Percentiles rank a stretch among this genome's conserved stretches.
These are phyloP conservation scores for Debaryomyces udenii DNA, from an alignment of 1,139 yeast species.

Conservation along the genomic window DNA sequence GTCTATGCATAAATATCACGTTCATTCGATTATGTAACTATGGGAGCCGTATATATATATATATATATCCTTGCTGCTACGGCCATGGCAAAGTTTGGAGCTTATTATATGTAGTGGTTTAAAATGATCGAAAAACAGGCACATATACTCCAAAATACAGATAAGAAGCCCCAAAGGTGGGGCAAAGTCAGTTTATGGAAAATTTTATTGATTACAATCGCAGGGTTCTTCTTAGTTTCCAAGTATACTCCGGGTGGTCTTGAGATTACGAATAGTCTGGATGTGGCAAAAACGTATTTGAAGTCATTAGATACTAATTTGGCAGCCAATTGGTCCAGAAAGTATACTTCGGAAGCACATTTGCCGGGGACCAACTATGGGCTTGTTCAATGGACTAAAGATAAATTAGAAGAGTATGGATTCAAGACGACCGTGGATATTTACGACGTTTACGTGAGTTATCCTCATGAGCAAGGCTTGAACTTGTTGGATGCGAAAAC, in stretches of 20 bases:
- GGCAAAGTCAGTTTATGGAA: background rate
- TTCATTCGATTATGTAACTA: background rate
- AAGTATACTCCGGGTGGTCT: background rate
- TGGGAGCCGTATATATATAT: background rate
- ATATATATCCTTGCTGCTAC: too few relatives aligned
- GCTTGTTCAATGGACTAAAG: slow-evolving; percentile 66
- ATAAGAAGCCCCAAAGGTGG: background rate
- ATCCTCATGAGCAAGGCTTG: slow-evolving; percentile 53
- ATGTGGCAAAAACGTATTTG: slow-evolving; percentile 26
- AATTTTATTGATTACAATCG: background rate
- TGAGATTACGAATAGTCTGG: background rate
- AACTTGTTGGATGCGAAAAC: slow-evolving; percentile 36
- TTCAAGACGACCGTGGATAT: slow-evolving; percentile 55
- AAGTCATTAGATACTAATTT: slow-evolving; percentile 47
- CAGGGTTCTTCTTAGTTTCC: slow-evolving; percentile 1
- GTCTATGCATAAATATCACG: too few relatives aligned
- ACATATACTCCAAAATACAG: background rate
- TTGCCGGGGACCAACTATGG: slow-evolving; percentile 70
- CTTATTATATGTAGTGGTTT: too few relatives aligned
- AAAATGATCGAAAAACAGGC: slow-evolving; percentile 1
- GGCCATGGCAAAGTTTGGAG: too few relatives aligned
- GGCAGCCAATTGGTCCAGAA: slow-evolving; percentile 56
- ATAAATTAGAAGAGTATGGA: slow-evolving; percentile 64
- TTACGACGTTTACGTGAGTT: slow-evolving; percentile 59
- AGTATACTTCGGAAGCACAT: slow-evolving; percentile 64